phyloP scores from a whole-genome alignment of 257 asterid genomes.

The Ocimum tenuiflorum region DNA sequence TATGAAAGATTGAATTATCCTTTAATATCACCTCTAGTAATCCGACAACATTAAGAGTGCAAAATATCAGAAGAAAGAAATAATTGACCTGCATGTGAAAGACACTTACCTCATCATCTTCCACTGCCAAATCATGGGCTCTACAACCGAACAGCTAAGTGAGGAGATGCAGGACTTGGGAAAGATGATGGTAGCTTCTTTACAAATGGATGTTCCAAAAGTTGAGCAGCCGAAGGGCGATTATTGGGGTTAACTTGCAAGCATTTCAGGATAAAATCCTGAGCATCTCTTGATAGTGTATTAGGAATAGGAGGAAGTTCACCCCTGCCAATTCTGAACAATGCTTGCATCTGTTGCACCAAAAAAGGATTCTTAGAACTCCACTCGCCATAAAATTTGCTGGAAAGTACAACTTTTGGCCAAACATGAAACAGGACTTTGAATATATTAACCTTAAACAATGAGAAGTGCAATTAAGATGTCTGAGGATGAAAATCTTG shows the following conservation, averaged over 20 bases:
- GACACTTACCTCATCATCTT: slow-evolving; percentile 25
- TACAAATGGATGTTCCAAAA: slow-evolving; percentile 53
- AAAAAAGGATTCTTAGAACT: not conserved
- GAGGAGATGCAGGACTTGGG: slow-evolving; percentile 41
- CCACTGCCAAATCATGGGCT: slow-evolving; percentile 10
- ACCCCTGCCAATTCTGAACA: slow-evolving; percentile 56
- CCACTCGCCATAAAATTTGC: not conserved
- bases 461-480: not conserved
- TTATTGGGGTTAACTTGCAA: slow-evolving; percentile 50
- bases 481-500: not conserved
- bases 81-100: not conserved
- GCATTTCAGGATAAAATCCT: slow-evolving; percentile 44
- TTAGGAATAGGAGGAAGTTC: slow-evolving; percentile 55
- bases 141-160: slow-evolving; percentile 17
- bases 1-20: not conserved
- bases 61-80: not conserved
- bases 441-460: not conserved
- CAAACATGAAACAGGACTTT: not conserved
- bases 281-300: slow-evolving; percentile 54
- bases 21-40: not conserved
- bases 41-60: not conserved
- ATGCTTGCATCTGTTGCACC: slow-evolving; percentile 49
- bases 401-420: not conserved
- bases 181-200: slow-evolving; percentile 36
- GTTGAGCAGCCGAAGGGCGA: slow-evolving; percentile 52